A percentile compares a stretch with the other conserved stretches of the same genome.
These are phyloP conservation scores for Penicillium simplicissimum DNA, from an alignment of 495 filamentous ascomycete species.

Conservation along the genomic window DNA sequence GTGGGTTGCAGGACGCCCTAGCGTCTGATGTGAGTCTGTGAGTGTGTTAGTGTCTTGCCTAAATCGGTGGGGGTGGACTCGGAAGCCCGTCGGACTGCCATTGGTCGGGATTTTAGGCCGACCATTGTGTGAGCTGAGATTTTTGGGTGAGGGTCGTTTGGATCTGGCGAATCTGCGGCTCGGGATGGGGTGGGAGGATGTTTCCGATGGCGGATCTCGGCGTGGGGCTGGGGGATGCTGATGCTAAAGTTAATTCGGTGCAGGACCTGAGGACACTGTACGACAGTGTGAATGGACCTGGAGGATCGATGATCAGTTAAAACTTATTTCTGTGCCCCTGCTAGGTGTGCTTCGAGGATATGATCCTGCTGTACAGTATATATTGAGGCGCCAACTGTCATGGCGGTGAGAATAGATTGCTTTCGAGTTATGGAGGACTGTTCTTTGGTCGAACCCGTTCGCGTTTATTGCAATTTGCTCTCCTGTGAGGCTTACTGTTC, in stretches of 20 bases:
- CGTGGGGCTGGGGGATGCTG: neutral
- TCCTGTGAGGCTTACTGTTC: neutral
- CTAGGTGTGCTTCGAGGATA: too few relatives aligned
- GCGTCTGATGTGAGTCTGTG: too few relatives aligned
- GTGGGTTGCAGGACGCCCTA: too few relatives aligned
- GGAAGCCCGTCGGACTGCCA: neutral
- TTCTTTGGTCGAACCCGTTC: neutral
- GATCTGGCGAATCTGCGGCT: neutral
- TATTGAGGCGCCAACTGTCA: too few relatives aligned
- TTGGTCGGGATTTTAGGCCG: neutral
- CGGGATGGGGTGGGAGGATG: neutral
- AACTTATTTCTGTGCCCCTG: too few relatives aligned
- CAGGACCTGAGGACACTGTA: too few relatives aligned
- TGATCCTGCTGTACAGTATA: too few relatives aligned
- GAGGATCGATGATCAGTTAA: too few relatives aligned
- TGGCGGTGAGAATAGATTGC: too few relatives aligned
- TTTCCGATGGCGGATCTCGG: neutral
- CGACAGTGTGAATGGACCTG: too few relatives aligned
- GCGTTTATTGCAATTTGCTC: neutral
- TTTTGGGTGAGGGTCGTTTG: too few relatives aligned
- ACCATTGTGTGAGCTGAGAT: neutral
- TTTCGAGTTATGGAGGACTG: neutral
- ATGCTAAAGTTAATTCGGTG: neutral
- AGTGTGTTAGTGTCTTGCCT: too few relatives aligned
- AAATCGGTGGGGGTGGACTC: neutral